These are phyloP conservation scores for Tricholomella constricta DNA, from an alignment of 768 basidiomycete species.

Conservation along the genomic window DNA sequence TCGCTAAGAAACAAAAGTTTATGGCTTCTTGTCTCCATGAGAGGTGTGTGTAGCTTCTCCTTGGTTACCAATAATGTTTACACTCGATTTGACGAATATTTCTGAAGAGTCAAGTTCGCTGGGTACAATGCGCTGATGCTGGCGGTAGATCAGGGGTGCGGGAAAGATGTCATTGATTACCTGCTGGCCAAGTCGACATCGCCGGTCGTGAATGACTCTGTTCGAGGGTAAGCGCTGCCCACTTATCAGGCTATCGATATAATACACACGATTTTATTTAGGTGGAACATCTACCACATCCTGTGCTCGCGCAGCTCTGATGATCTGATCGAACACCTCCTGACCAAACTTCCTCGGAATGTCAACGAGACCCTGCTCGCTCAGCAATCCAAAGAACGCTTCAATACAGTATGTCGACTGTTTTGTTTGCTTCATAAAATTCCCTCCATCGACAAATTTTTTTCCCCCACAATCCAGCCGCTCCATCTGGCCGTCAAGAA, in stretches of 20 bases:
- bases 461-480: no score
- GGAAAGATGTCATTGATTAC: slow-evolving; percentile 46
- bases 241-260: not conserved
- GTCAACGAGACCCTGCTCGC: slow-evolving; percentile 43
- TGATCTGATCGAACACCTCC: slow-evolving; percentile 41
- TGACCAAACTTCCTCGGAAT: slow-evolving; percentile 54
- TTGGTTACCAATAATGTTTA: not conserved
- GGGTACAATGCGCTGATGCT: slow-evolving; percentile 47
- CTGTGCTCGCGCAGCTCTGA: slow-evolving; percentile 32
- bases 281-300: slow-evolving; percentile 61
- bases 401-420: slow-evolving; percentile 45
- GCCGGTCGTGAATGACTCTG: slow-evolving; percentile 40
- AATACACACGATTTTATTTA: slow-evolving; percentile 21
- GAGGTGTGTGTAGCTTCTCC: slow-evolving; percentile 35
- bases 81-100: slow-evolving; percentile 4
- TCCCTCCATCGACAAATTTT: not conserved
- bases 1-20: slow-evolving; percentile 41
- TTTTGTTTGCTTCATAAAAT: not conserved
- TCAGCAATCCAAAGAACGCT: slow-evolving; percentile 45
- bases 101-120: slow-evolving; percentile 44
- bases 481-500: slow-evolving; percentile 53
- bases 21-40: slow-evolving; percentile 44
- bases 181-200: slow-evolving; percentile 49
- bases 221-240: slow-evolving; percentile 39
- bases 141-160: slow-evolving; percentile 34